Evolutionary conservation across 129 eudicot species (phyloP), one percentile per base, ranked within the genome.

Genomic region (Helichrysum umbraculigerum): DNA sequence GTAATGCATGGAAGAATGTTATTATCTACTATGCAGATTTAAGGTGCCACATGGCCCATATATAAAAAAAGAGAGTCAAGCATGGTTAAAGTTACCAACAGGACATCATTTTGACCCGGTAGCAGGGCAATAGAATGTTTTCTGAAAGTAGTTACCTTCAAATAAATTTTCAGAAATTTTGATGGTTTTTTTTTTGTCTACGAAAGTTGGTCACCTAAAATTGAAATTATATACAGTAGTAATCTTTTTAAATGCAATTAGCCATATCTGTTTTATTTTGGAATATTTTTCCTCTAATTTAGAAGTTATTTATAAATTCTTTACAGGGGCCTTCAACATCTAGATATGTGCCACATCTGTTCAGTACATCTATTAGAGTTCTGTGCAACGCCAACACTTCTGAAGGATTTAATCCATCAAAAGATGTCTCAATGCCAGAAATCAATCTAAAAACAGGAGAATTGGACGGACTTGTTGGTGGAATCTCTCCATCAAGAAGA

Each of bases 371-470:
- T n/a, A 91, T 91, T 0, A 74, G 92, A 64, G 97, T 86, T 57
- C 28, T 91, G 33, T 89, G 92, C 76, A 89, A 89, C 51, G 97
- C 97, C 29, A 91, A 91, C 75, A 85, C 89, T 25, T 91, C 92
- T 0, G 96, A 85, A 61, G 80, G 79, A 19, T 91, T 91, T 81
- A 75, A 75, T 76, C 90, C 97, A 5, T 20, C 62, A 1, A 86
- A 85, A 72, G 97, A 91, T 66, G 90, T 89, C 16, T 83, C 90
- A 16, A 79, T 88, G 74, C 96, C 96, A 0, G 96, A 91, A 68
- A 89, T 91, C 79, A 60, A 22, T 25, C 22, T 59, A 21, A 60
- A 22, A 60, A 60, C 17, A 60, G 66, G 66, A 0, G 9, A 3
- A 60, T 10, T 3, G 6, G 66, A 60, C 10, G 66, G 66, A 9